Conservation (phyloP, 2,329 filamentous ascomycete species). For the Aspergillus pseudotamarii region DNA sequence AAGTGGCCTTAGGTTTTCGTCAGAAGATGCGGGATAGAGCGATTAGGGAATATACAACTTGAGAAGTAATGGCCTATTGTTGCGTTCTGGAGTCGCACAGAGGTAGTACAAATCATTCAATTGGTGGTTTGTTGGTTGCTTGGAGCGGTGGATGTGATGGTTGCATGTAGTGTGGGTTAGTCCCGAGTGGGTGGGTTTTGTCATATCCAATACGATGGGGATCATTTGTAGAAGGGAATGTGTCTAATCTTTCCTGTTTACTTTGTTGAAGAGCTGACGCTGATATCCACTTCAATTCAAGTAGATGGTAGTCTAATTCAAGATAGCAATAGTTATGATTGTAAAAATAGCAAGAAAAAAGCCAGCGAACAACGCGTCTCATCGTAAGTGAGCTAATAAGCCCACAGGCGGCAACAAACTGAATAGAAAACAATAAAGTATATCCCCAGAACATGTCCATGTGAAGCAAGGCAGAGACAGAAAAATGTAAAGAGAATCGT, state of each 20-base stretch:
- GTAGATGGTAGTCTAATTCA: background rate
- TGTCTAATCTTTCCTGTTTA: background rate
- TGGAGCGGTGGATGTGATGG: background rate
- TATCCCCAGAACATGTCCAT: constrained; percentile 17
- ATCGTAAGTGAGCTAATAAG: constrained; percentile 1
- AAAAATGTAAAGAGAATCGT: background rate
- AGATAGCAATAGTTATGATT: background rate
- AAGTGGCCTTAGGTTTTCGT: background rate
- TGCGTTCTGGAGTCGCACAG: background rate
- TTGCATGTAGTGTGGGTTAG: background rate
- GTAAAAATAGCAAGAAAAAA: background rate
- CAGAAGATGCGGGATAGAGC: background rate
- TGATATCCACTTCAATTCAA: background rate
- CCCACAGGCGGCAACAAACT: constrained; percentile 1
- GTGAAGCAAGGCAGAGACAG: constrained; percentile 16
- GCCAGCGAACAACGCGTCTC: background rate
- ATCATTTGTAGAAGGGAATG: background rate
- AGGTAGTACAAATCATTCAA: background rate
- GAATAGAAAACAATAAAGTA: constrained; percentile 12
- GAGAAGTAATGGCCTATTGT: background rate
- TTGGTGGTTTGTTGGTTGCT: background rate
- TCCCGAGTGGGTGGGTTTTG: background rate
- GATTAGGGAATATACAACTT: background rate
- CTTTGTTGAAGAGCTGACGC: no score
- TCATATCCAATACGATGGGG: background rate